A percentile compares a stretch with the other conserved stretches of the same genome.
Evolutionary conservation across 2,329 filamentous ascomycete genomes (phyloP).

Genomic region (Rachicladosporium sp.): DNA sequence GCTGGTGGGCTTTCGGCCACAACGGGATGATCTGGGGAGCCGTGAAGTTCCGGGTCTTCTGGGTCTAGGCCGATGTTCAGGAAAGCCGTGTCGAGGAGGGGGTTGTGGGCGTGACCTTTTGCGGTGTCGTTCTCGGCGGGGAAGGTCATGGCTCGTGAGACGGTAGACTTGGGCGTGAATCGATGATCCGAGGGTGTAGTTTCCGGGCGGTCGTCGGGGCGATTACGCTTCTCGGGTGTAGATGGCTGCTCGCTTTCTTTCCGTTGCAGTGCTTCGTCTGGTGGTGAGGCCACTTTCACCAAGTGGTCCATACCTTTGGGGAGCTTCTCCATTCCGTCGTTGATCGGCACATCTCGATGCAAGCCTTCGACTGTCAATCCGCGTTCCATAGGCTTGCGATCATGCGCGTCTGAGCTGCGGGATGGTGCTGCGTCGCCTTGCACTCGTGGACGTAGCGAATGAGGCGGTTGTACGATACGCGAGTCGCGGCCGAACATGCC

Average conservation of each 20-base stretch:
- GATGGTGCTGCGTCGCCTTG: slow-evolving; percentile 23
- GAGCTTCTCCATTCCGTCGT: slow-evolving; percentile 17
- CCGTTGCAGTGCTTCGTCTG: background rate
- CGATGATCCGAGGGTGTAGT: slow-evolving; percentile 2
- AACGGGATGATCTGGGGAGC: slow-evolving; percentile 22
- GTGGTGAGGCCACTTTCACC: background rate
- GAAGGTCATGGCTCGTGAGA: slow-evolving; percentile 13
- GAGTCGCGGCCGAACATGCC: slow-evolving; percentile 48
- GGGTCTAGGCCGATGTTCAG: slow-evolving; percentile 56
- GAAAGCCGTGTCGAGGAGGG: slow-evolving; percentile 52
- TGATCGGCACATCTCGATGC: slow-evolving; percentile 33
- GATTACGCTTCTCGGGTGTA: too few relatives aligned
- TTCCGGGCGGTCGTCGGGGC: background rate
- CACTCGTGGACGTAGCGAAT: slow-evolving; percentile 32
- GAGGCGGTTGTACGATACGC: slow-evolving; percentile 46
- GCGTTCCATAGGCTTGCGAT: slow-evolving; percentile 37
- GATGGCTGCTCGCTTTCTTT: background rate
- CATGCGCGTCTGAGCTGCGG: slow-evolving; percentile 37
- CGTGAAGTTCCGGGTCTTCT: slow-evolving; percentile 13
- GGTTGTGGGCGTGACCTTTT: slow-evolving; percentile 53
- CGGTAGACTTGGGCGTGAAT: background rate
- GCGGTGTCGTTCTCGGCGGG: slow-evolving; percentile 22
- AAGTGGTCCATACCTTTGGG: slow-evolving; percentile 14
- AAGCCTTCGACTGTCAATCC: slow-evolving; percentile 42
- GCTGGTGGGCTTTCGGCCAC: slow-evolving; percentile 77